Evolutionary conservation across 805 yeast species (phyloP), one percentile per base, ranked within the genome.

Genomic region (Lipomyces spencermartinsiae): DNA sequence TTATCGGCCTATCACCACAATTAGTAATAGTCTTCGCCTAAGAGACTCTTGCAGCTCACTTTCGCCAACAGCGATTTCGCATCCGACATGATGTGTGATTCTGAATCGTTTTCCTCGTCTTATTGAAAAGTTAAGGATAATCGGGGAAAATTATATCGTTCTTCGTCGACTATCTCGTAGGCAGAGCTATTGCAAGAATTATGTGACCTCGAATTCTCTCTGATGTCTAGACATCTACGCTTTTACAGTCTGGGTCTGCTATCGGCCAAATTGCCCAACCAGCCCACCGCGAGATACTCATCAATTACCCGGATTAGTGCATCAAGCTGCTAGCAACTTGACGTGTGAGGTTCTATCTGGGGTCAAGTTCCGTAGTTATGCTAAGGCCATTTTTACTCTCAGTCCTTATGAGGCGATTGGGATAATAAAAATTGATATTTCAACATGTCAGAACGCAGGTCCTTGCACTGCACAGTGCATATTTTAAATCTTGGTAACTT

Each of bases 1-100:
- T 87, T 89, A 69, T 88, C 89, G 8, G 93, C 95, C 89, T 88
- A 34, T 22, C 12, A 16, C 35, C 58, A 29, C 6, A 19, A 7
- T 16, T 37, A 12, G 54, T 10, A 12, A 51, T 19, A 33, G 8
- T 19, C 8, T 14, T 22, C 14, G 5, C 19, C 22, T 43, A n/a
- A 43, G 19, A 43, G 7, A 16, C 49, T 16, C 8, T 43, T 43
- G 4, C n/a, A 25, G 61, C 72, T 37, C 61, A 71, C 75, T 65
- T 69, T 61, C 53, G 37, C 61, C 14, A 70, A 59, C 31, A 70
- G 57, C 25, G 73, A 59, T 19, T 62, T 65, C n/a, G 64, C 60
- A 39, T 66, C 69, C 16, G 66, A 31, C 75, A 81, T 81, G 19
- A 8, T 59, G 9, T 29, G 29, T 57, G 25, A 31, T 62, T 34